Evolutionary conservation across 192 early-diverging fungal species (phyloP).

Genomic region (Diversispora epigaea): DNA sequence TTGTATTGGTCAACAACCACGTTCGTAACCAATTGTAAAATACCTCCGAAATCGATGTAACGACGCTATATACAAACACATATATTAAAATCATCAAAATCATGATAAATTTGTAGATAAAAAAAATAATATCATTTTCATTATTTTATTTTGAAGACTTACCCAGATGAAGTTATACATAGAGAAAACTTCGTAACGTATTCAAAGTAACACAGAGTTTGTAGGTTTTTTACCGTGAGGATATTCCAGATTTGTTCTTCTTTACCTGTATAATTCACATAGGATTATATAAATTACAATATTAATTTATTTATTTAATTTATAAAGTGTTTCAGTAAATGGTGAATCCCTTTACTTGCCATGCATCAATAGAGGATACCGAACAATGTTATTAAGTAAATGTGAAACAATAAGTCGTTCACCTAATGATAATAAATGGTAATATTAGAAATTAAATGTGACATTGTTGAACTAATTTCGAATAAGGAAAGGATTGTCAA

Average conservation of each 20-base stretch:
- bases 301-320: too few species aligned
- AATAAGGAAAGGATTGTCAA: too few species aligned
- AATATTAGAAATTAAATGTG: too few species aligned
- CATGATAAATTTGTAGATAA: neutral
- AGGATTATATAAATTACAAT: neutral
- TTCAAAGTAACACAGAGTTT: neutral
- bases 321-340: too few species aligned
- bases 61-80: neutral
- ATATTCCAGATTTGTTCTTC: neutral
- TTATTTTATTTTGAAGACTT: neutral
- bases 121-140: neutral
- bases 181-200: neutral
- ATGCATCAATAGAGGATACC: neutral
- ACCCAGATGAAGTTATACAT: neutral
- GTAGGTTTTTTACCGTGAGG: neutral
- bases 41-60: neutral
- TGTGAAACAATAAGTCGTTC: neutral
- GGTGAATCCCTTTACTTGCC: neutral
- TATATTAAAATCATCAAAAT: neutral
- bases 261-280: neutral
- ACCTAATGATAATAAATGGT: neutral
- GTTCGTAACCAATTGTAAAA: neutral
- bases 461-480: too few species aligned
- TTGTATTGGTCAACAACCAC: neutral
- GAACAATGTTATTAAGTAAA: neutral